A percentile compares a stretch with the other conserved stretches of the same genome.
Evolutionary conservation across 2,329 filamentous ascomycete species (phyloP).

Genomic region (Purpureocillium lavendulum): DNA sequence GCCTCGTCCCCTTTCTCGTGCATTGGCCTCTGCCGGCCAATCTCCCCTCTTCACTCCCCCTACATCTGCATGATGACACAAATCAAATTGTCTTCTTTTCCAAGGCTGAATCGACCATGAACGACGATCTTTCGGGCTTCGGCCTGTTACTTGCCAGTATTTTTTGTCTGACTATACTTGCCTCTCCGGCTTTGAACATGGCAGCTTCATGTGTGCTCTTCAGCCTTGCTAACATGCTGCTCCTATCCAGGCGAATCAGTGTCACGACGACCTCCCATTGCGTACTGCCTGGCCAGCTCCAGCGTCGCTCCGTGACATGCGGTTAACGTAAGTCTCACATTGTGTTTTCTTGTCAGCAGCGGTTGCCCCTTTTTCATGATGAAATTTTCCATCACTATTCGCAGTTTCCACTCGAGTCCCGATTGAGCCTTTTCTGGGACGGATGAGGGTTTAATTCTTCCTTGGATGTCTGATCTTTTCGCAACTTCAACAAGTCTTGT

Average conservation of each 20-base stretch:
- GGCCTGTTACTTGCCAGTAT: conserved; percentile 91
- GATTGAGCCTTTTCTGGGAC: conserved; percentile 56
- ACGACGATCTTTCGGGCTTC: conserved; percentile 58
- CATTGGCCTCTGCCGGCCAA: conserved; percentile 2
- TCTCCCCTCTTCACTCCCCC: conserved; percentile 4
- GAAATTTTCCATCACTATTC: conserved; percentile 68
- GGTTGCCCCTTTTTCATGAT: conserved; percentile 42
- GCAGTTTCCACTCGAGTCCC: conserved; percentile 82
- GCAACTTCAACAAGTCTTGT: not conserved
- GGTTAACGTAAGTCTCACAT: no score
- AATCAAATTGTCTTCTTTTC: conserved; percentile 68
- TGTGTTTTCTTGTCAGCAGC: conserved; percentile 2
- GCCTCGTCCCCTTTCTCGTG: conserved; percentile 9
- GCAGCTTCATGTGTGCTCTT: not conserved
- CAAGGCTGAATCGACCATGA: conserved; percentile 84
- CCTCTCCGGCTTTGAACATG: conserved; percentile 4
- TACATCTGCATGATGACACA: conserved; percentile 63
- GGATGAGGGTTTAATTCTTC: conserved; percentile 62
- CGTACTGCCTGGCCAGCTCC: no score
- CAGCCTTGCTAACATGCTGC: conserved; percentile 3
- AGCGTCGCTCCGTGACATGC: no score
- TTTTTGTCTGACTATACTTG: conserved; percentile 56
- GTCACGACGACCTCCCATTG: no score
- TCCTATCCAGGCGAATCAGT: not conserved
- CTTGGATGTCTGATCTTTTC: conserved; percentile 64